Conservation (phyloP, 441 rosid genomes). For the Adansonia grandidieri region DNA sequence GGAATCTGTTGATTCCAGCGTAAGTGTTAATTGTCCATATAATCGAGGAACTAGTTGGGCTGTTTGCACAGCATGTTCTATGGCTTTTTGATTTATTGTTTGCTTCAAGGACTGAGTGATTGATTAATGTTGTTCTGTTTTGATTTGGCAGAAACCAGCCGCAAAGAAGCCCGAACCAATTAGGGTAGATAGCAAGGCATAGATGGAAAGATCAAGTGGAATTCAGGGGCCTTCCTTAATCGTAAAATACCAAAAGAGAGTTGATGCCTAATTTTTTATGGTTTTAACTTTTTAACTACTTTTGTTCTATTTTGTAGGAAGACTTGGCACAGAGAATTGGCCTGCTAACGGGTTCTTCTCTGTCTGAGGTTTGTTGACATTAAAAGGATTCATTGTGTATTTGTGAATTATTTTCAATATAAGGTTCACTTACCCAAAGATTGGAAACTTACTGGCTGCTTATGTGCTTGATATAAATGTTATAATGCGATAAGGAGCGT, state of each 20-base stretch:
- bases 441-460: not conserved
- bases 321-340: not conserved
- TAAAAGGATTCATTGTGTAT: not conserved
- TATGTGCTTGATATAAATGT: too few species aligned
- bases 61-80: not conserved
- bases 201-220: slow-evolving; percentile 16
- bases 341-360: not conserved
- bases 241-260: not conserved
- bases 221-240: not conserved
- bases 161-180: slow-evolving; percentile 45
- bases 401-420: not conserved
- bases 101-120: not conserved
- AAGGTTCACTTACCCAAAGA: not conserved
- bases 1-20: slow-evolving; percentile 37
- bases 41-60: not conserved
- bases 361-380: not conserved
- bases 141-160: slow-evolving; percentile 50
- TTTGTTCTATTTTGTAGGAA: not conserved
- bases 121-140: not conserved
- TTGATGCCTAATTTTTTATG: not conserved
- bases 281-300: not conserved
- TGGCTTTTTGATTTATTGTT: not conserved
- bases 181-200: slow-evolving; percentile 52
- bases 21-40: slow-evolving; percentile 20
- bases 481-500: too few species aligned